Conservation (phyloP, 2,329 filamentous ascomycete genomes). For the Colletotrichum gigasporum region DNA sequence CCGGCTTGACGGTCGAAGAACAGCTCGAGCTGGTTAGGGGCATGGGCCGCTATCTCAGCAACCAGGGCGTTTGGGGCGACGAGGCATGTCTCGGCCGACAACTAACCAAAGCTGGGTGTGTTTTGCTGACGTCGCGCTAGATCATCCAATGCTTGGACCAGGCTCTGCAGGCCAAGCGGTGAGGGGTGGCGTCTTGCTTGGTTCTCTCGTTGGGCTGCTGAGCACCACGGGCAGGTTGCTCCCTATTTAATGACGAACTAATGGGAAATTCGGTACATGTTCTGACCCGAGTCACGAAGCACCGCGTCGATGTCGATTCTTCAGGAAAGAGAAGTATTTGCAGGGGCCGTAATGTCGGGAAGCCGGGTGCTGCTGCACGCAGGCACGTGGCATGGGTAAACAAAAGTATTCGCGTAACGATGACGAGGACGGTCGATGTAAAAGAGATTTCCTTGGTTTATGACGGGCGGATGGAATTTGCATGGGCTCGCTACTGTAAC, state of each 20-base stretch:
- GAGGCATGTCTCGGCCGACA: constrained; percentile 54
- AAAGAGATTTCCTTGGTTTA: constrained; percentile 26
- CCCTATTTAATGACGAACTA: constrained; percentile 31
- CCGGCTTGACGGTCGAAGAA: constrained; percentile 85
- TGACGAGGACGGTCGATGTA: constrained; percentile 18
- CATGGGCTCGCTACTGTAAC: constrained; percentile 27
- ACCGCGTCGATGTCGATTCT: neutral
- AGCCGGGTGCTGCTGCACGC: neutral
- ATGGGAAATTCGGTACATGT: constrained; percentile 24
- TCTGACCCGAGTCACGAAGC: constrained; percentile 1
- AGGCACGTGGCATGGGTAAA: constrained; percentile 22
- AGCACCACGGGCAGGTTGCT: constrained; percentile 4
- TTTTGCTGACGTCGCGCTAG: constrained; percentile 33
- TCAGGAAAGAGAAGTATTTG: neutral
- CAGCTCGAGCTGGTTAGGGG: constrained; percentile 82
- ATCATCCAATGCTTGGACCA: constrained; percentile 45
- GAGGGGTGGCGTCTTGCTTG: neutral
- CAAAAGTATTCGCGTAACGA: constrained; percentile 27
- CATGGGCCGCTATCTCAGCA: constrained; percentile 71
- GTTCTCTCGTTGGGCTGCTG: neutral
- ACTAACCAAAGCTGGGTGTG: neutral
- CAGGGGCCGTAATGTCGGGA: neutral
- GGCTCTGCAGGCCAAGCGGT: constrained; percentile 39
- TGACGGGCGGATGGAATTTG: constrained; percentile 25
- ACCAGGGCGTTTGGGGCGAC: constrained; percentile 63